phyloP scores from a whole-genome alignment of 2,329 filamentous ascomycete genomes.

The Fusarium tricinctum region DNA sequence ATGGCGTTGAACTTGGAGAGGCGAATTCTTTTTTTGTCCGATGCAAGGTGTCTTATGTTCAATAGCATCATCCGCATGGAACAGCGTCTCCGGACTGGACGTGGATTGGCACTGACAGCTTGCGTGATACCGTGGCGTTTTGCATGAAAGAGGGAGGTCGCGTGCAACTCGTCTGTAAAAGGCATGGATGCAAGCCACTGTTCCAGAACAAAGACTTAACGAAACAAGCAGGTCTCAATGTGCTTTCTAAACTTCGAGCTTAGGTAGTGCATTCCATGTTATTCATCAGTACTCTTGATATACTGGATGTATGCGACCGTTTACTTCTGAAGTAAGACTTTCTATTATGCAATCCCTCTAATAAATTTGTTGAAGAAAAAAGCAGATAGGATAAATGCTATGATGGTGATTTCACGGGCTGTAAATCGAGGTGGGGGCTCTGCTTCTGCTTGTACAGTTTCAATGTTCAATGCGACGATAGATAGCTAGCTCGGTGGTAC shows the following conservation, averaged over 20 bases:
- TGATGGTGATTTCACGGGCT: not conserved
- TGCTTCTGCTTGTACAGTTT: not conserved
- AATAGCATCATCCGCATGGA: conserved; percentile 32
- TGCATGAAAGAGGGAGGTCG: conserved; percentile 25
- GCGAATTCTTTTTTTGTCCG: not conserved
- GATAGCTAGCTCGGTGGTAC: not conserved
- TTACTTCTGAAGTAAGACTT: no score
- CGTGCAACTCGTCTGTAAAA: conserved; percentile 27
- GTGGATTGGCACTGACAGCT: not conserved
- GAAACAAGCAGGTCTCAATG: not conserved
- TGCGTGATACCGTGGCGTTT: not conserved
- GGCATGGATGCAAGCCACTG: conserved; percentile 13
- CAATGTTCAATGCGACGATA: not conserved
- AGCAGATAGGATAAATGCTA: not conserved
- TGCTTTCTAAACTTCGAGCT: not conserved
- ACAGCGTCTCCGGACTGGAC: conserved; percentile 4
- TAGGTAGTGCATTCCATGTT: not conserved
- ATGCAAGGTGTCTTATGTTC: conserved; percentile 8
- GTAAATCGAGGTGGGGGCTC: not conserved
- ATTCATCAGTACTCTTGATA: no score
- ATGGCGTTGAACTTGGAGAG: not conserved
- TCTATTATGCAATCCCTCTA: no score
- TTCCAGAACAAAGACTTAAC: conserved; percentile 20
- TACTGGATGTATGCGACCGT: no score
- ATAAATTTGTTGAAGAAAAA: no score